Evolutionary conservation across 2,329 filamentous ascomycete genomes (phyloP).

Genomic region (Nemania sp.): DNA sequence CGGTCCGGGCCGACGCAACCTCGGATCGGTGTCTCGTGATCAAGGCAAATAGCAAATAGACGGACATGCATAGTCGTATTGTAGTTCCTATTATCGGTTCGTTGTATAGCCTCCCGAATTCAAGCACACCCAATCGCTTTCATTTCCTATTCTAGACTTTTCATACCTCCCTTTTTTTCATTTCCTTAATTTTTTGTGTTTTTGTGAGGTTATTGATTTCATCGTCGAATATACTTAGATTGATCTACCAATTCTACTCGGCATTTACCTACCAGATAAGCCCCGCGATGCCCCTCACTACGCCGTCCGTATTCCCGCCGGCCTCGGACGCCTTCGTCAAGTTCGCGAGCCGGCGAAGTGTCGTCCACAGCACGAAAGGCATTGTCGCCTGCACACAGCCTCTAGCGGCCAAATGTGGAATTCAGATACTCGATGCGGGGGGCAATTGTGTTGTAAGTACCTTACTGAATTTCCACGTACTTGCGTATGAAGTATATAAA

Average conservation of each 20-base stretch:
- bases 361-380: constrained; percentile 91
- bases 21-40: background rate
- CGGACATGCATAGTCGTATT: background rate
- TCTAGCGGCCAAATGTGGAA: constrained; percentile 86
- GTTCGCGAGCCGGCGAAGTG: constrained; percentile 85
- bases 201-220: background rate
- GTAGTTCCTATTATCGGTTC: background rate
- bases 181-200: background rate
- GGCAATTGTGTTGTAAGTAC: constrained; percentile 89
- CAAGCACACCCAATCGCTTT: background rate
- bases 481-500: background rate
- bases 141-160: background rate
- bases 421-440: constrained; percentile 84
- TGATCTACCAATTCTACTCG: background rate
- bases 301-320: constrained; percentile 60
- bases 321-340: constrained; percentile 65
- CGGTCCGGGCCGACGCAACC: constrained; percentile 4
- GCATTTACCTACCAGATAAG: background rate
- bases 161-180: background rate
- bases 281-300: constrained; percentile 60
- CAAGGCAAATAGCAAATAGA: background rate
- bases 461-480: background rate
- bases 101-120: background rate
- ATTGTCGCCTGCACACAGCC: constrained; percentile 93
- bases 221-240: no score